These are phyloP conservation scores for Polyporus arcularius DNA, from an alignment of 768 basidiomycete species.

Conservation along the genomic window DNA sequence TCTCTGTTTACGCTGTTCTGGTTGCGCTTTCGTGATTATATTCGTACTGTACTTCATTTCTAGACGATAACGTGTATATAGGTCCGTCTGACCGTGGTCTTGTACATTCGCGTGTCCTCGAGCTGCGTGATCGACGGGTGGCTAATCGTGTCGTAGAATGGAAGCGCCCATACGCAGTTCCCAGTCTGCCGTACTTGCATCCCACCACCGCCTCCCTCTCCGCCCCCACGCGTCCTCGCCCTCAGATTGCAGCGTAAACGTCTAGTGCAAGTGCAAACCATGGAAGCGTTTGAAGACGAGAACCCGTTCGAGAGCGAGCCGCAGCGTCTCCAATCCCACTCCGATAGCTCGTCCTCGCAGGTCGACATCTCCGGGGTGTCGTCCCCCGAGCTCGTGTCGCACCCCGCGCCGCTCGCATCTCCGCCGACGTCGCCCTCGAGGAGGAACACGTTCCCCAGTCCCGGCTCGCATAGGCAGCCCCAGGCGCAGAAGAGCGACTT, in stretches of 20 bases:
- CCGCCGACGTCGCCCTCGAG: conserved; percentile 48
- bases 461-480: conserved; percentile 54
- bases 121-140: too few species aligned
- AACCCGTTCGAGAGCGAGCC: conserved; percentile 41
- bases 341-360: conserved; percentile 55
- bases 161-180: not conserved
- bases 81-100: not conserved
- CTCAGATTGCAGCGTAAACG: not conserved
- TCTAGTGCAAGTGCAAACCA: conserved; percentile 5
- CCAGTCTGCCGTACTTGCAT: not conserved
- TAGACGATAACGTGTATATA: not conserved
- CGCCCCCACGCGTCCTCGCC: not conserved
- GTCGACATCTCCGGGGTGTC: conserved; percentile 61
- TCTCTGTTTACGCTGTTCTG: not conserved
- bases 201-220: not conserved
- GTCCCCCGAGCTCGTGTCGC: conserved; percentile 50
- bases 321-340: conserved; percentile 35
- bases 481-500: conserved; percentile 71
- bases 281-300: conserved; percentile 43
- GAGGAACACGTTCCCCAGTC: conserved; percentile 54
- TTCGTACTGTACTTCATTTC: not conserved
- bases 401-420: conserved; percentile 38
- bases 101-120: too few species aligned
- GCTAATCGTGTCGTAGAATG: not conserved
- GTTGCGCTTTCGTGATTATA: not conserved